Conservation (phyloP, 2,329 filamentous ascomycete genomes). For the Colletotrichum musicola region DNA sequence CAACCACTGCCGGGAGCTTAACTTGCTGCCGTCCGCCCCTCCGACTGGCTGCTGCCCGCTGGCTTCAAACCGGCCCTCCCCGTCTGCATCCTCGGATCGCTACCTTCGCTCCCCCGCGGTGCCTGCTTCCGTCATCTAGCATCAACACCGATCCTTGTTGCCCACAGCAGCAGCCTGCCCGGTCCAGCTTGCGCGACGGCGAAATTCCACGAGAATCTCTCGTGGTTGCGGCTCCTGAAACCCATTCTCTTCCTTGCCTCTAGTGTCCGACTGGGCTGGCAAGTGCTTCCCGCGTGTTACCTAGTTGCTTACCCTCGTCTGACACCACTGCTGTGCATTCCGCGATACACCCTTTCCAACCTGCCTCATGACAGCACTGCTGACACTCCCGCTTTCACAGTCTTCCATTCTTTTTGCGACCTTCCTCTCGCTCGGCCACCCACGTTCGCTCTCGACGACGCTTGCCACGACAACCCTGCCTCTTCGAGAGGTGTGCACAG, state of each 20-base stretch:
- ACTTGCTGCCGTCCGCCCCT: background rate
- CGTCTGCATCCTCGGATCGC: constrained; percentile 14
- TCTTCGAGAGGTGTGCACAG: background rate
- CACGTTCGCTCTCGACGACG: constrained; percentile 10
- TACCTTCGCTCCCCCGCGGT: constrained; percentile 16
- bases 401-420: constrained; percentile 16
- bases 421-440: constrained; percentile 5
- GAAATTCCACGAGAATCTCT: background rate
- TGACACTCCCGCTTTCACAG: constrained; percentile 20
- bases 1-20: constrained; percentile 10
- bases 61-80: background rate
- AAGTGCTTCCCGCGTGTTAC: background rate
- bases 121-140: constrained; percentile 34
- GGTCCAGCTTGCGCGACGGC: constrained; percentile 1
- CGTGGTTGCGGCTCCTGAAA: background rate
- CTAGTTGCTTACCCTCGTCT: constrained; percentile 17
- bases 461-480: background rate
- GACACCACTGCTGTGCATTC: constrained; percentile 10
- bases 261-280: background rate
- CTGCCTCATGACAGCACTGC: constrained; percentile 20
- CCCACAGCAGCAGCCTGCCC: constrained; percentile 32
- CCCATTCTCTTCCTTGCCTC: background rate
- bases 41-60: constrained; percentile 25
- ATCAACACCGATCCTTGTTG: constrained; percentile 17
- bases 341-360: constrained; percentile 25